Conservation (phyloP, 208 protist genomes). For the Porcisia hertigi region DNA sequence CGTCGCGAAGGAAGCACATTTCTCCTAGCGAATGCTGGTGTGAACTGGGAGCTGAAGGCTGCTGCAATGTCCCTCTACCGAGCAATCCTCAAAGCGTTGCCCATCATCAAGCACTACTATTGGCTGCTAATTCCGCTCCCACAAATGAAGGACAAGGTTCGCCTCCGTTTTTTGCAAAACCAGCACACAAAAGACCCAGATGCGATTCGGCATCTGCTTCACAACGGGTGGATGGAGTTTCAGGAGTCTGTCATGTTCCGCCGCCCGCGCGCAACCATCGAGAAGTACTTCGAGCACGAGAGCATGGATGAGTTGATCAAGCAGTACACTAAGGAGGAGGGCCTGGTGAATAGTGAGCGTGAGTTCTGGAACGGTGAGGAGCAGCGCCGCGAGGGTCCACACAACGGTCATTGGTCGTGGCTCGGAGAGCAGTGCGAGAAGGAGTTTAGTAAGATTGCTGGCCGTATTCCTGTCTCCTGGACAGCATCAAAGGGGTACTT, state of each 20-base stretch:
- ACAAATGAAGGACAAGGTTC: constrained; percentile 85
- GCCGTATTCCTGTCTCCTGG: constrained; percentile 81
- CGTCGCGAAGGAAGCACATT: constrained; percentile 78
- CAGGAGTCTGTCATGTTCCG: constrained; percentile 83
- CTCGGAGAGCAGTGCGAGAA: constrained; percentile 79
- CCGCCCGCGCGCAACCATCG: constrained; percentile 67
- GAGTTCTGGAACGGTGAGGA: constrained; percentile 89
- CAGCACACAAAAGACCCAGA: constrained; percentile 88
- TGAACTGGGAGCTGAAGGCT: constrained; percentile 74
- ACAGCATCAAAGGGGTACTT: constrained; percentile 87
- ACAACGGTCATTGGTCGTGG: constrained; percentile 90
- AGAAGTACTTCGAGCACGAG: constrained; percentile 84
- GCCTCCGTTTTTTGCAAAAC: constrained; percentile 84
- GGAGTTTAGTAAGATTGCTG: constrained; percentile 81
- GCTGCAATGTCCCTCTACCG: constrained; percentile 84
- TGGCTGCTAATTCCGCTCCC: constrained; percentile 78
- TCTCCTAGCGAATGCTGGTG: constrained; percentile 56
- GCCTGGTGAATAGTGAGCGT: constrained; percentile 73
- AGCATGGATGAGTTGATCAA: constrained; percentile 67
- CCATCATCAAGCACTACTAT: constrained; percentile 90
- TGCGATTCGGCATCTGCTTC: constrained; percentile 84
- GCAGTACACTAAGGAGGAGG: constrained; percentile 81
- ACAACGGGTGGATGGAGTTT: constrained; percentile 91
- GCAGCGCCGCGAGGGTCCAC: constrained; percentile 80
- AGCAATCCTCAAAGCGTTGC: constrained; percentile 74